phyloP scores from a whole-genome alignment of 805 yeast genomes.

The Lachancea cidri region DNA sequence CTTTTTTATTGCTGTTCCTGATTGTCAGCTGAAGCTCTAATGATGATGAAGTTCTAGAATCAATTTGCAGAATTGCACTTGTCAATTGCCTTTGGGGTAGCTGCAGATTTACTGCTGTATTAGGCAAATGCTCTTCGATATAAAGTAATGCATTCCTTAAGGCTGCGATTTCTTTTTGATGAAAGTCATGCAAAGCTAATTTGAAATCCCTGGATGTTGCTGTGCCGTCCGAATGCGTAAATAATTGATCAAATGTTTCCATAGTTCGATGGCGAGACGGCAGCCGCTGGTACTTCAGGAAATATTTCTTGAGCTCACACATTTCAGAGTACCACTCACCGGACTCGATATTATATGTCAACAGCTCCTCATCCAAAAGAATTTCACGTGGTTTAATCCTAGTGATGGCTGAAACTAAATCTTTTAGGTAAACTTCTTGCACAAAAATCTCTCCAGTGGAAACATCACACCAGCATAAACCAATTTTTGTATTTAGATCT shows the following conservation, averaged over 20 bases:
- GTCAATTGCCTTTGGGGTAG: conserved; percentile 57
- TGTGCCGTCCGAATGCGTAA: conserved; percentile 25
- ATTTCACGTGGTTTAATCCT: conserved; percentile 82
- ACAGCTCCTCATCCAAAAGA: conserved; percentile 46
- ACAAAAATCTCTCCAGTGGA: conserved; percentile 76
- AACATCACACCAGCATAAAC: conserved; percentile 84
- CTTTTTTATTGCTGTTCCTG: conserved; percentile 51
- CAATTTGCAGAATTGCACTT: conserved; percentile 63
- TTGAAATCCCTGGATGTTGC: conserved; percentile 19
- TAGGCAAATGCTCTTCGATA: conserved; percentile 68
- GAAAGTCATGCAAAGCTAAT: conserved; percentile 25
- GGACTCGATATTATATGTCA: conserved; percentile 34
- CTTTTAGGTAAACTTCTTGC: conserved; percentile 55
- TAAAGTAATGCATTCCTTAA: conserved; percentile 63
- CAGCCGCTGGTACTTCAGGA: conserved; percentile 46
- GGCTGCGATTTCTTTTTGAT: conserved; percentile 51
- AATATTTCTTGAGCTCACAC: conserved; percentile 54
- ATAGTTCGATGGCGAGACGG: conserved; percentile 40
- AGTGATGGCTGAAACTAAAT: conserved; percentile 64
- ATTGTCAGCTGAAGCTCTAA: conserved; percentile 63
- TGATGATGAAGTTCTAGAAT: conserved; percentile 70
- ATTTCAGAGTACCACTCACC: conserved; percentile 56
- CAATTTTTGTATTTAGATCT: conserved; percentile 43
- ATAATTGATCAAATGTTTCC: conserved; percentile 36
- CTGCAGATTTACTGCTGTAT: conserved; percentile 54